Base-by-base conservation (phyloP, 345 rosid genomes). In the Reutealis trisperma region DNA sequence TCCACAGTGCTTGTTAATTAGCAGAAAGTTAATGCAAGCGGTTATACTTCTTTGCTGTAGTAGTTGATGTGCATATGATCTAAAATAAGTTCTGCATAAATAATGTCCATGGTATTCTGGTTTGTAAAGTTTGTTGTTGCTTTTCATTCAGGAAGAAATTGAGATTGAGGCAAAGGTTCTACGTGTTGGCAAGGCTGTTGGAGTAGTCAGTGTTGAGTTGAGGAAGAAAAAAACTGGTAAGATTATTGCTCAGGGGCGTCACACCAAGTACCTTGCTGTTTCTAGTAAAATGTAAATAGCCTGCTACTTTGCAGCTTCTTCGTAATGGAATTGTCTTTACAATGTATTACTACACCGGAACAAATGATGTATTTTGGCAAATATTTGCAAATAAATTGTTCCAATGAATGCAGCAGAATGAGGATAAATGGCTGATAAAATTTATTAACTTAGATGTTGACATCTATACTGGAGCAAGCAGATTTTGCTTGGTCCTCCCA, bases 241-340 rank as follows among this genome's bases (percentile, higher is more conserved):
- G 84, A 75, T 91, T 49, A 84, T 91, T 12, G 99, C 99, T 63
- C 97, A 89, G 83, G 98, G 97, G 3, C 99, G 97, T 25, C 99
- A 95, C 77, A 93, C 99, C 44, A 93, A 92, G 85, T 95, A 93
- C 81, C 90, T 93, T 70, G 70, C 85, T 65, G 44, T 80, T 21
- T 21, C 85, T 74, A 82, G 87, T 75, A 91, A 88, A 85, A 70
- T 91, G 83, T 94, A 85, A 86, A 79, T 51, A 16, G 8, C 41
- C 55, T 61, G 44, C 57, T 18, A 13, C 8, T 54, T 27, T 42
- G 47, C 51, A 22, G 77, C 62, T 52, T 52, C 71, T 12, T 15
- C 34, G 22, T 14, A 37, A 34, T n/a, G 10, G 18, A 11, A 22
- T 21, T 72, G 27, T 27, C 2, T 1, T 13, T 3, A 12, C 59